Percentiles rank a stretch among this genome's conserved stretches.
phyloP scores from a whole-genome alignment of 1,139 yeast genomes.

The Groenewaldozyma auringiensis region DNA sequence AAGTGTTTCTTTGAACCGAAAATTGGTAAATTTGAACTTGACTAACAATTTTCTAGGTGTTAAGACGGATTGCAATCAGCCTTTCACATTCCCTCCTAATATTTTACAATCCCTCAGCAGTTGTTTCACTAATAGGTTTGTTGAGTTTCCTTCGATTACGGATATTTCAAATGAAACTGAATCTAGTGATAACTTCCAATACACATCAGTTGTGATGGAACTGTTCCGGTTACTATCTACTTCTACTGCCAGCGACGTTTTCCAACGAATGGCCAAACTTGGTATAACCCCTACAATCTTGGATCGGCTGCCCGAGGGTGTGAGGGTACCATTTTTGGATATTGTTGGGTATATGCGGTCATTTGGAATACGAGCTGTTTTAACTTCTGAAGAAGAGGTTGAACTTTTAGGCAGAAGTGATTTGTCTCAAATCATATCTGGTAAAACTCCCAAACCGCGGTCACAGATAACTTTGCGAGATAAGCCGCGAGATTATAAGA shows the following conservation, averaged over 20 bases:
- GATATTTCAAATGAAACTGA: slow-evolving; percentile 44
- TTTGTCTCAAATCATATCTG: slow-evolving; percentile 25
- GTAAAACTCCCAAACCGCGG: slow-evolving; percentile 11
- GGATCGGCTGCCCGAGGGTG: slow-evolving; percentile 69
- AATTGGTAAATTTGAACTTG: too few relatives aligned
- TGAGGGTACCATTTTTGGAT: slow-evolving; percentile 53
- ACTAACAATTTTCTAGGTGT: slow-evolving; percentile 33
- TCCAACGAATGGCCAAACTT: slow-evolving; percentile 52
- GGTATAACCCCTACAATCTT: slow-evolving; percentile 46
- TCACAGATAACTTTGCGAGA: slow-evolving; percentile 4
- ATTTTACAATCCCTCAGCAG: slow-evolving; percentile 16
- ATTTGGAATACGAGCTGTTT: neutral
- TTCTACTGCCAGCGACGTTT: slow-evolving; percentile 42
- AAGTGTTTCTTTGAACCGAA: neutral
- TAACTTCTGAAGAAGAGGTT: slow-evolving; percentile 33
- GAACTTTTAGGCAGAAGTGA: slow-evolving; percentile 64
- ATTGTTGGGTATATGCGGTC: slow-evolving; percentile 28
- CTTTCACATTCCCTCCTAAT: slow-evolving; percentile 21
- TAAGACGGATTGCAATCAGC: slow-evolving; percentile 14
- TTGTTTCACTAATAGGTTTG: slow-evolving; percentile 11
- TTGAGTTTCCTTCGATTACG: slow-evolving; percentile 25
- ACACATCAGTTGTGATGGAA: slow-evolving; percentile 9
- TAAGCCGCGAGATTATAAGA: slow-evolving; percentile 39
- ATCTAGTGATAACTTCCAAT: slow-evolving; percentile 11
- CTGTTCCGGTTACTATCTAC: slow-evolving; percentile 36